Percentiles rank a stretch among this genome's conserved stretches.
Evolutionary conservation across 2,329 filamentous ascomycete species (phyloP).

Genomic region (Cladosporium austrohemisphaericum): DNA sequence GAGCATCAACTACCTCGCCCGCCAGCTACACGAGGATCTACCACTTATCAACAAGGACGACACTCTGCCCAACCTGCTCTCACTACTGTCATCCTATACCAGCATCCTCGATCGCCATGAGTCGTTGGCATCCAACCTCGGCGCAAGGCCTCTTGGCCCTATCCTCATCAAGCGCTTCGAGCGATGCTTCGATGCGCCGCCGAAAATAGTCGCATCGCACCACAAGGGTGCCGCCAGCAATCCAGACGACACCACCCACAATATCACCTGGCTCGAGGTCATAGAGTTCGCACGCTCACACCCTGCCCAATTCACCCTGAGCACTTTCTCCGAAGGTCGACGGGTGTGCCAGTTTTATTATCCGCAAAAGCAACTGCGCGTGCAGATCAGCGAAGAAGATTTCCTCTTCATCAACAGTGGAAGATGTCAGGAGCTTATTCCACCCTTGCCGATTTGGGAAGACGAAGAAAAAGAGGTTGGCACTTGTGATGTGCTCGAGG

Average conservation of each 20-base stretch:
- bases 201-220: slow-evolving; percentile 61
- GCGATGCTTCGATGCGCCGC: slow-evolving; percentile 77
- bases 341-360: slow-evolving; percentile 73
- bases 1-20: slow-evolving; percentile 65
- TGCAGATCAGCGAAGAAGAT: slow-evolving; percentile 85
- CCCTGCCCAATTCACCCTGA: slow-evolving; percentile 71
- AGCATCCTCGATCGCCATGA: slow-evolving; percentile 80
- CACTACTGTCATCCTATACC: slow-evolving; percentile 75
- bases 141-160: slow-evolving; percentile 75
- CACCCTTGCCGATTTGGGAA: slow-evolving; percentile 75
- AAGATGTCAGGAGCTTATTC: slow-evolving; percentile 76
- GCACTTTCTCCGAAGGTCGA: slow-evolving; percentile 63
- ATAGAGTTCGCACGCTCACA: slow-evolving; percentile 79
- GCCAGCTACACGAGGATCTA: slow-evolving; percentile 59
- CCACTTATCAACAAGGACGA: slow-evolving; percentile 63
- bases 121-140: slow-evolving; percentile 79
- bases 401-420: slow-evolving; percentile 80
- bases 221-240: slow-evolving; percentile 40
- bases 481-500: slow-evolving; percentile 78
- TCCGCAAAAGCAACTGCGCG: slow-evolving; percentile 68
- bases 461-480: slow-evolving; percentile 83
- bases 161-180: slow-evolving; percentile 84
- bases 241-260: slow-evolving; percentile 35
- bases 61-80: slow-evolving; percentile 68
- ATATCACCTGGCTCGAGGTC: slow-evolving; percentile 77